Evolutionary conservation across 2,329 filamentous ascomycete genomes (phyloP), one percentile per base, ranked within the genome.

Genomic region (Graphiopsis chlorocephala): DNA sequence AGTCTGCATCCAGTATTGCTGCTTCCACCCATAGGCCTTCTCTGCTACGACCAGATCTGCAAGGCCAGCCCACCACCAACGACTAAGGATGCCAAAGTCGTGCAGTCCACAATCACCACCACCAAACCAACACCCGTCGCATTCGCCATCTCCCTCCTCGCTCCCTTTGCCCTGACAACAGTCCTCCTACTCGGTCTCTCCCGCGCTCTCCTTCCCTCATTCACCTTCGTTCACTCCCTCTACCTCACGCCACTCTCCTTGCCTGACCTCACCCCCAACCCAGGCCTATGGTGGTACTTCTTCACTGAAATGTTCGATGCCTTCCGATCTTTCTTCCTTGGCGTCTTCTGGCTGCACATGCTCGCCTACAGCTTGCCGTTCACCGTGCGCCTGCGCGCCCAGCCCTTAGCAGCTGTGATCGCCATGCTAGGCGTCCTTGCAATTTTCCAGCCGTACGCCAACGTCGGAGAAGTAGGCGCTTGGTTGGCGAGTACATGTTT

Each of bases 231-330:
- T 23, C 79, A 85, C 8, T 92, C 93, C 23, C 97, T 95, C 0
- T 99, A 99, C 78, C 93, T 94, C 70, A 92, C 96, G 55, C 93
- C 97, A 72, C 84, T 99, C 42, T 88, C 95, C 0, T 85, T 99
- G 2, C 92, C 93, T 10, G 95, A 99, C 75, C 84, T 99, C 47
- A 96, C 94, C 0, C 95, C 95, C 14, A 99, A 98, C 70, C 90
- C 96, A 31, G 95, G 95, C 1, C 83, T 99, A 1, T 99, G 95
- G 95, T 99, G 95, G 95, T 99, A 99, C 79, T 99, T 99, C 80
- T 98, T 99, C 76, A 96, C 96, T 70, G 94, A 99, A 76, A 99
- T 99, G 88, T 99, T 99, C 76, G 95, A 99, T 79, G 94, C 93
- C 0, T 99, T 99, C 84, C 87, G 95, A 45, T 89, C 90, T 71